Evolutionary conservation across 768 basidiomycete genomes (phyloP).

Genomic region (Neoboletus subvelutipes): DNA sequence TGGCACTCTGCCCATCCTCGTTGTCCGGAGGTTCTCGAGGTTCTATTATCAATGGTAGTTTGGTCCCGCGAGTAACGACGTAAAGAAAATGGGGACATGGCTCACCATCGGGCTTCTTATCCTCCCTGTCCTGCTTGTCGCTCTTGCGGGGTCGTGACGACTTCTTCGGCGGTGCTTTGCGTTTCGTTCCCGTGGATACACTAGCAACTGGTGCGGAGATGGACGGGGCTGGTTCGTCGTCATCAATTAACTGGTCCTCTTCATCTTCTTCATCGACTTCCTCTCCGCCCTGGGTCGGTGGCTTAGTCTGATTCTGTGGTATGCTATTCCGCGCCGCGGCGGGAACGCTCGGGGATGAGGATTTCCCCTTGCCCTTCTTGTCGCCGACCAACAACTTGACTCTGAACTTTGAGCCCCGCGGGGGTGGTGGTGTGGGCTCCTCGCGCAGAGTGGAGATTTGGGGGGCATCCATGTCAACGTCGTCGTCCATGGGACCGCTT

Average conservation of each 20-base stretch:
- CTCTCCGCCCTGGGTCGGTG: slow-evolving; percentile 37
- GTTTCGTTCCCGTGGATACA: slow-evolving; percentile 44
- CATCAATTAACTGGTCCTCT: slow-evolving; percentile 81
- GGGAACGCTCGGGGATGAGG: slow-evolving; percentile 32
- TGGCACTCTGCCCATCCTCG: slow-evolving; percentile 20
- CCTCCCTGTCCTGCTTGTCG: slow-evolving; percentile 45
- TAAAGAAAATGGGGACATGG: slow-evolving; percentile 30
- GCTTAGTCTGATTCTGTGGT: slow-evolving; percentile 19
- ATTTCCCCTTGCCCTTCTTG: slow-evolving; percentile 37
- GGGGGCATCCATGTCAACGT: slow-evolving; percentile 74
- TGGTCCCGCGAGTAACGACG: slow-evolving; percentile 7
- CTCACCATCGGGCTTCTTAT: slow-evolving; percentile 48
- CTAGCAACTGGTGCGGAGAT: slow-evolving; percentile 28
- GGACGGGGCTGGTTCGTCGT: slow-evolving; percentile 41
- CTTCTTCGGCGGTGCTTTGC: slow-evolving; percentile 49
- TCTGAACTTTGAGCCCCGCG: slow-evolving; percentile 39
- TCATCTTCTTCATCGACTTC: slow-evolving; percentile 66
- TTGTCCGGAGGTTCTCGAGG: slow-evolving; percentile 30
- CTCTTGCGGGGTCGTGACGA: slow-evolving; percentile 52
- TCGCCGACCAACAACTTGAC: slow-evolving; percentile 54
- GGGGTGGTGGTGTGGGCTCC: slow-evolving; percentile 68
- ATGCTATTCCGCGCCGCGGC: slow-evolving; percentile 19
- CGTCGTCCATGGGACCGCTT: slow-evolving; percentile 37
- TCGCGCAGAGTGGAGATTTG: slow-evolving; percentile 77
- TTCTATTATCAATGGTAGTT: slow-evolving; percentile 23